Base-by-base conservation (phyloP, 768 basidiomycete genomes). In the Tulasnella sp. region DNA sequence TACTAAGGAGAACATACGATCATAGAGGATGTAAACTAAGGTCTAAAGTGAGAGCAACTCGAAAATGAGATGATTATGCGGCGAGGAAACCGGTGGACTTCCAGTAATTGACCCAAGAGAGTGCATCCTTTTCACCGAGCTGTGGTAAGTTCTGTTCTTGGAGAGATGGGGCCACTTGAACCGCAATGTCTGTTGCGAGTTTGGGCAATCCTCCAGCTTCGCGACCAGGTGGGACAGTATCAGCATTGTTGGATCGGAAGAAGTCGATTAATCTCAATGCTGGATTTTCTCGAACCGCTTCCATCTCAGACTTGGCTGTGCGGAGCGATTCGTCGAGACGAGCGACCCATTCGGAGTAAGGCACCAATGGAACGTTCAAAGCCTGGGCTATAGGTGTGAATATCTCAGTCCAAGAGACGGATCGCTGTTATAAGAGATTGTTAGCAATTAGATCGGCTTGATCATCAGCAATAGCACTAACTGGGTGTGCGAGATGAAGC, bases 81-180 rank as follows among this genome's bases (percentile, higher is more conserved):
- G 10, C 24, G 22, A 53, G 47, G 49, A 53, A 50, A 24, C 51
- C 51, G 12, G 15, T 53, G 10, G 5, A 12, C 16, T 29, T 15
- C 53, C 53, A 54, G 25, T 53, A 54, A 6, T 43, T 12, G 15
- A 54, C 5, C 53, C 53, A 54, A 6, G 16, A 19, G 13, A 16
- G 22, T 13, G 34, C 53, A 54, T 54, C 53, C 12, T 28, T 22
- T 52, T 35, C 37, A 10, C 53, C 24, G 7, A 54, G 52, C 6
- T 13, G 6, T 8, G 16, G 25, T 6, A 53, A 67, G 51, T 67
- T 61, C 32, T 66, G 59, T 39, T 57, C 59, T 50, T 58, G 53
- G 13, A 62, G 45, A 28, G 54, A 46, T 3, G 5, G 56, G 22
- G 59, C 53, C 3, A 50, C 61, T 12, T 37, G 40, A 5, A 57